A percentile compares a stretch with the other conserved stretches of the same genome.
These are phyloP conservation scores for Epichloe typhina DNA, from an alignment of 2,329 filamentous ascomycete genomes.

Conservation along the genomic window DNA sequence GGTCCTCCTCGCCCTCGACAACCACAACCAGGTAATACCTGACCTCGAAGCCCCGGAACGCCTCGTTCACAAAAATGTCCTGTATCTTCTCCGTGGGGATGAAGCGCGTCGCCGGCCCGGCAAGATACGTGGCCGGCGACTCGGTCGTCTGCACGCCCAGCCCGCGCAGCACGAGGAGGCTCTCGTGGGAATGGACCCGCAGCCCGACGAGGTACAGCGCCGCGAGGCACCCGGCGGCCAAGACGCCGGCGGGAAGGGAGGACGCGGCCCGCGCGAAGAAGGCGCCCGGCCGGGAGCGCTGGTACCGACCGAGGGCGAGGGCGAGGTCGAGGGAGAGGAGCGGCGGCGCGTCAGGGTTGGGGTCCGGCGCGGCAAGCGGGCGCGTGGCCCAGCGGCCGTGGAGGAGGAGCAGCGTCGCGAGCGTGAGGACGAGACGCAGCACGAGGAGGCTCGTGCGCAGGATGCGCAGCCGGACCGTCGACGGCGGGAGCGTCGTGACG, in stretches of 20 bases:
- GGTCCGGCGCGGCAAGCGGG: constrained; percentile 12
- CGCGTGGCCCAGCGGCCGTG: constrained; percentile 33
- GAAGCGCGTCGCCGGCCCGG: constrained; percentile 35
- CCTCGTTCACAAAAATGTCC: constrained; percentile 90
- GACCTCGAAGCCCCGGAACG: constrained; percentile 84
- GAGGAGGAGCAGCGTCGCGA: constrained; percentile 32
- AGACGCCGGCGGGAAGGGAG: constrained; percentile 24
- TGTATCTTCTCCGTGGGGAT: constrained; percentile 88
- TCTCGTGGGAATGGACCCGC: constrained; percentile 54
- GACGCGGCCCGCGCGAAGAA: constrained; percentile 19
- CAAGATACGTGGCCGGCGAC: constrained; percentile 47
- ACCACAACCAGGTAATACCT: constrained; percentile 81
- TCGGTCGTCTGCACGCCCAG: constrained; percentile 81
- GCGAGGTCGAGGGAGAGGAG: constrained; percentile 3
- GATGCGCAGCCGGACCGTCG: constrained; percentile 33
- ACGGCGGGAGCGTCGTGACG: constrained; percentile 62
- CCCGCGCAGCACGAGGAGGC: constrained; percentile 74
- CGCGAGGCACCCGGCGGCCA: constrained; percentile 21
- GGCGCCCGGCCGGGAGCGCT: constrained; percentile 20
- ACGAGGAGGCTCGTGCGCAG: constrained; percentile 30
- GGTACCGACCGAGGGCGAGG: constrained; percentile 14
- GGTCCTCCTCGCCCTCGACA: constrained; percentile 73
- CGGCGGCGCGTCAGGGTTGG: constrained; percentile 3
- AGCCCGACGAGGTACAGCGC: constrained; percentile 32
- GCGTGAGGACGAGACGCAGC: constrained; percentile 29